Conservation (phyloP, 2,329 filamentous ascomycete species). For the Clonostachys rosea region DNA sequence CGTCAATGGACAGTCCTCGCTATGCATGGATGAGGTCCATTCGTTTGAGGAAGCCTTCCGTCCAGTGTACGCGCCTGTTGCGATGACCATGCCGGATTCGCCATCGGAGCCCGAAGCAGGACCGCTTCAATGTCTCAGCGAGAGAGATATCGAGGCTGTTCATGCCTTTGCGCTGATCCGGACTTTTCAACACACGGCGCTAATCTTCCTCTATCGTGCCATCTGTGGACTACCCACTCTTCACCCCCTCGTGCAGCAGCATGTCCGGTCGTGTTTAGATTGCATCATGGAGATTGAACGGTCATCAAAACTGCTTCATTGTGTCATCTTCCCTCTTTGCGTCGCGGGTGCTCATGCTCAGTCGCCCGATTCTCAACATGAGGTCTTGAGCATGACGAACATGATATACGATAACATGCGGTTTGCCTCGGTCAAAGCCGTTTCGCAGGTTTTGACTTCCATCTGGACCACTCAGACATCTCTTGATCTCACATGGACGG, state of each 20-base stretch:
- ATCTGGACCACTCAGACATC: slow-evolving; percentile 11
- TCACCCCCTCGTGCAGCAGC: slow-evolving; percentile 31
- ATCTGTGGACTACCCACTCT: slow-evolving; percentile 29
- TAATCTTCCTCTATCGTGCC: slow-evolving; percentile 35
- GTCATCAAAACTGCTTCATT: slow-evolving; percentile 29
- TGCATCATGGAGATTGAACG: slow-evolving; percentile 26
- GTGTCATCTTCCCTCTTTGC: slow-evolving; percentile 28
- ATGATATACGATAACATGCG: slow-evolving; percentile 22
- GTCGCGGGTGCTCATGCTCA: slow-evolving; percentile 27
- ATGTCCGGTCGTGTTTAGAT: slow-evolving; percentile 26
- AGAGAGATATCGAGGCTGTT: slow-evolving; percentile 14
- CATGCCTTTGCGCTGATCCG: slow-evolving; percentile 27
- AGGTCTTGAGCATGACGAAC: slow-evolving; percentile 9
- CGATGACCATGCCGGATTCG: neutral
- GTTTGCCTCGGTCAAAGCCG: slow-evolving; percentile 29
- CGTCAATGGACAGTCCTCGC: slow-evolving; percentile 7
- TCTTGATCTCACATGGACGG: slow-evolving; percentile 9
- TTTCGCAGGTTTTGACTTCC: slow-evolving; percentile 10
- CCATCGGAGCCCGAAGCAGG: too few species aligned
- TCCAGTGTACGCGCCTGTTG: slow-evolving; percentile 9
- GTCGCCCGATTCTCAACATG: slow-evolving; percentile 15
- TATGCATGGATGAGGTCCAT: slow-evolving; percentile 19
- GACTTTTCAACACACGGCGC: slow-evolving; percentile 31
- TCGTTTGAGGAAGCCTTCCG: slow-evolving; percentile 12
- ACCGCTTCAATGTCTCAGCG: slow-evolving; percentile 1